phyloP scores from a whole-genome alignment of 2,329 filamentous ascomycete species.

The Magnaporthiopsis rhizophila region DNA sequence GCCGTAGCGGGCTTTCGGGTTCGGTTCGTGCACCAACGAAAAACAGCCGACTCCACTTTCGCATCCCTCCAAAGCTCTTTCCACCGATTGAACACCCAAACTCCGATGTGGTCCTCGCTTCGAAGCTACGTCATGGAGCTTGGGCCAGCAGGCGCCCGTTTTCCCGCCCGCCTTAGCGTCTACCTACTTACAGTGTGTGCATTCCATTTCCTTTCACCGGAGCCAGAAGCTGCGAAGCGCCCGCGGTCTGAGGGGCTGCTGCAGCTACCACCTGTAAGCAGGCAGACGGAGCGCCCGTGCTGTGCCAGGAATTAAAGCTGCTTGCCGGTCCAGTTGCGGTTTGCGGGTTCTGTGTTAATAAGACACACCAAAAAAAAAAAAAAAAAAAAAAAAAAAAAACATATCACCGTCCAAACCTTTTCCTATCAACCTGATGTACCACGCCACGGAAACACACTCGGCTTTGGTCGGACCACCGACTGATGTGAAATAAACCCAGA shows the following conservation, averaged over 20 bases:
- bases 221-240: neutral
- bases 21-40: no score
- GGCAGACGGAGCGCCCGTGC: no score
- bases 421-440: no score
- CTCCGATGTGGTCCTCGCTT: no score
- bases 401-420: neutral
- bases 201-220: neutral
- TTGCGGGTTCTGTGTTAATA: neutral
- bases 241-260: no score
- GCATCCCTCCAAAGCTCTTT: no score
- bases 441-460: neutral
- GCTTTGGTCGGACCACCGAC: neutral
- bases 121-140: no score
- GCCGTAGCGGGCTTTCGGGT: no score
- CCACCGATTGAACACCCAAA: no score
- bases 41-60: no score
- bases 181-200: neutral
- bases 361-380: neutral
- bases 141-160: neutral
- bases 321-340: no score
- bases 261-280: no score
- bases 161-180: neutral
- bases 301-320: neutral
- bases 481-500: neutral
- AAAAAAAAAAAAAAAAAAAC: neutral